These are phyloP conservation scores for Amphibolis antarctica DNA, from an alignment of 106 monocot species.

Conservation along the genomic window DNA sequence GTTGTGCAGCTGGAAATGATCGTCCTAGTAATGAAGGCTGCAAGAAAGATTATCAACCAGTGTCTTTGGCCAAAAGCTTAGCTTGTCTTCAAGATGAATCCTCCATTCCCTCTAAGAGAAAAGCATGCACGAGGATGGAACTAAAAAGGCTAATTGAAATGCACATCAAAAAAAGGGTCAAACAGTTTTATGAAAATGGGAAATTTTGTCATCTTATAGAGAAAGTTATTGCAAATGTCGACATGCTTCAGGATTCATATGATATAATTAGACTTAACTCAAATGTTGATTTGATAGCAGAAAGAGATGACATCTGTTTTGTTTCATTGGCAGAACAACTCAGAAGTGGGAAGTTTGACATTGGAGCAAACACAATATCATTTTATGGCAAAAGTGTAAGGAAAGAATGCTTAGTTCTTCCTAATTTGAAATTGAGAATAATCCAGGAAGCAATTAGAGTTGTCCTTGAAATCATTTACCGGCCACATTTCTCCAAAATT, in stretches of 20 bases:
- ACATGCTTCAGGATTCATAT: slow-evolving; percentile 70
- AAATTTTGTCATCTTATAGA: slow-evolving; percentile 62
- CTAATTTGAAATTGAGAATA: slow-evolving; percentile 53
- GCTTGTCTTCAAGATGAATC: slow-evolving; percentile 60
- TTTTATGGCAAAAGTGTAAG: slow-evolving; percentile 23
- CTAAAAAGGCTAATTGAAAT: slow-evolving; percentile 60
- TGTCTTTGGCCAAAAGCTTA: slow-evolving; percentile 72
- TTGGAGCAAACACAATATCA: slow-evolving; percentile 22
- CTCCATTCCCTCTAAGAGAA: slow-evolving; percentile 7
- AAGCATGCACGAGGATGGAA: slow-evolving; percentile 29
- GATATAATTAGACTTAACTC: slow-evolving; percentile 64
- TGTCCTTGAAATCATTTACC: slow-evolving; percentile 70
- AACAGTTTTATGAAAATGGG: slow-evolving; percentile 48
- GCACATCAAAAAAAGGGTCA: slow-evolving; percentile 74
- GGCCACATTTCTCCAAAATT: slow-evolving; percentile 82
- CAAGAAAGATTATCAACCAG: not conserved
- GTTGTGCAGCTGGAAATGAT: not conserved
- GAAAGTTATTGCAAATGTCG: slow-evolving; percentile 36
- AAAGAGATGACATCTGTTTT: slow-evolving; percentile 49
- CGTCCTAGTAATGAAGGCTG: not conserved
- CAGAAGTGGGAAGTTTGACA: slow-evolving; percentile 34
- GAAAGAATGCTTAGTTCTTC: slow-evolving; percentile 51
- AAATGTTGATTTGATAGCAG: slow-evolving; percentile 37
- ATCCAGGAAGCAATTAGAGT: slow-evolving; percentile 71
- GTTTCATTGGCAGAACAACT: slow-evolving; percentile 44